Base-by-base conservation (phyloP, 202 grass and related monocot genomes). In the Zoysia matrella region DNA sequence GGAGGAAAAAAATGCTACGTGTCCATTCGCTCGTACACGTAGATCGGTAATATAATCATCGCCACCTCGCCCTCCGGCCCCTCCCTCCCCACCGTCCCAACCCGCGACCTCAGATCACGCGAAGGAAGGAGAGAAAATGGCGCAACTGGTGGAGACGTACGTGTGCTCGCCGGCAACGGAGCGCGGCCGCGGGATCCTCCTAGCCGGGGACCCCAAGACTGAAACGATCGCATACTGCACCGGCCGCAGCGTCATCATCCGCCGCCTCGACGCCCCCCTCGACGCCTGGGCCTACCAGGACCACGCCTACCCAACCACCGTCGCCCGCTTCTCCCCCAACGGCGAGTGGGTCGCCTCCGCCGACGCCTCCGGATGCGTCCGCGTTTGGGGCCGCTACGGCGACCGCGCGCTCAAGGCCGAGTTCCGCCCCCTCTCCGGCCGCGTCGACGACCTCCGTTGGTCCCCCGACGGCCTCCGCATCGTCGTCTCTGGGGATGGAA, bases 261-360 rank as follows among this genome's bases (percentile, higher is more conserved):
- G 96, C 63, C 91, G 95, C 70, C 92, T 98, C 39, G 82, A 82
- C 70, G 86, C 87, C 80, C 92, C 92, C 11, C 89, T 98, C 72
- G 85, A 93, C 2, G 80, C 85, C 4, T 86, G 79, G 67, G 85
- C 87, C 78, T 95, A 98, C 80, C 91, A 83, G 12, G 96, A 98
- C 15, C 96, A 98, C 85, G 93, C 89, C 52, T 92, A 98, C 81
- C 92, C 89, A 41, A 83, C 86, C 73, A 92, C 96, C 41, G 92
- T 95, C 53, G 96, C 92, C 4, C 92, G 96, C 44, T 92, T 98
- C 82, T 98, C 92, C 47, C 95, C 95, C 70, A 98, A 98, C 63
- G 89, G 95, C 8, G 95, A 98, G 88, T 98, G 95, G 95, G 77
- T 98, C 62, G 96, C 96, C 47, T 98, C 96, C 47, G 92, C 91